These are phyloP conservation scores for Rhodotorula glutinis DNA, from an alignment of 1,284 basidiomycete genomes.

Conservation along the genomic window DNA sequence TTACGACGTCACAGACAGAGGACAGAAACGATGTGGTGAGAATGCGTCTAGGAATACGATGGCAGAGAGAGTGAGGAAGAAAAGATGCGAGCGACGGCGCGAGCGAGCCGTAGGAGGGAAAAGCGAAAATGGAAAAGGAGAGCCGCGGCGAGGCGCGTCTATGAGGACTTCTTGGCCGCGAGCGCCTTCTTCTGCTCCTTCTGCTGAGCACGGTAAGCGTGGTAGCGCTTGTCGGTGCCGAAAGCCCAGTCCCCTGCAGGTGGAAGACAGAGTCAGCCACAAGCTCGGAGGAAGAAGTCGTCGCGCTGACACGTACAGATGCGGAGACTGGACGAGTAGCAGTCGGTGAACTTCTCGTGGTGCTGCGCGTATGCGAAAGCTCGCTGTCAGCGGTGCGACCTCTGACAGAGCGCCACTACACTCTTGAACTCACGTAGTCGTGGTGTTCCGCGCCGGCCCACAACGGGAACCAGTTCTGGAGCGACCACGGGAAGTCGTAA, in stretches of 20 bases:
- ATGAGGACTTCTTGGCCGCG: slow-evolving; percentile 27
- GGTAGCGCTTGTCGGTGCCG: slow-evolving; percentile 45
- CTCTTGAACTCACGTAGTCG: slow-evolving; percentile 44
- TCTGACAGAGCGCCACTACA: slow-evolving; percentile 35
- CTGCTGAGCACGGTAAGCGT: slow-evolving; percentile 37
- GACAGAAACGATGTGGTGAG: too few relatives aligned
- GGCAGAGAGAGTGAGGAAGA: not conserved
- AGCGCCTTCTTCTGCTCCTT: slow-evolving; percentile 23
- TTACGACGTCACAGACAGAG: too few relatives aligned
- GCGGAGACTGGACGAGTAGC: slow-evolving; percentile 44
- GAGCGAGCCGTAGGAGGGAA: too few relatives aligned
- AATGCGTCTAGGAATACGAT: not conserved
- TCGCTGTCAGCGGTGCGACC: slow-evolving; percentile 17
- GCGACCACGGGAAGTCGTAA: slow-evolving; percentile 93
- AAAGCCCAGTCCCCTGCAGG: slow-evolving; percentile 23
- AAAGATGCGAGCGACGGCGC: not conserved
- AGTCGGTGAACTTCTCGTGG: slow-evolving; percentile 41
- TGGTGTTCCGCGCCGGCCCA: slow-evolving; percentile 96
- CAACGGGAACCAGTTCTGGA: slow-evolving; percentile 90
- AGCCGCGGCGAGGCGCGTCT: not conserved
- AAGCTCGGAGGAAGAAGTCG: too few relatives aligned
- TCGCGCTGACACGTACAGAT: slow-evolving; percentile 4
- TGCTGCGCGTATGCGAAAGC: slow-evolving; percentile 24
- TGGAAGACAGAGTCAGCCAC: not conserved
- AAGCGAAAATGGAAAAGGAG: not conserved